A percentile compares a stretch with the other conserved stretches of the same genome.
Evolutionary conservation across 163 green algal genomes (phyloP).

Genomic region (Trebouxiophyceae sp.): DNA sequence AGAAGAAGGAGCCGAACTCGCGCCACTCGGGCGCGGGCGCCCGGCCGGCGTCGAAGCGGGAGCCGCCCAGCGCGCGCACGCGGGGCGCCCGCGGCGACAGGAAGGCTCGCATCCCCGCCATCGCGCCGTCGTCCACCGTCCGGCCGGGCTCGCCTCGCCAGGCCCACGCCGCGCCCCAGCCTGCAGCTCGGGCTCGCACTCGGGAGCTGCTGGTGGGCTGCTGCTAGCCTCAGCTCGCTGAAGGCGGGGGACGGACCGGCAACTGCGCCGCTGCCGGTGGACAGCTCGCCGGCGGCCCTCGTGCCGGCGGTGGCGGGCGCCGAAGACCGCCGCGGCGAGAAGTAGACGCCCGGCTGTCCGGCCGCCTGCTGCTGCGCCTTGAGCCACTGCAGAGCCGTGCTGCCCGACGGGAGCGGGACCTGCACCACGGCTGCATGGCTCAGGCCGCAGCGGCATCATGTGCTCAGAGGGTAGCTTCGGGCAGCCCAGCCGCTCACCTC

Average conservation of each 20-base stretch:
- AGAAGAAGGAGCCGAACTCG: conserved; percentile 76
- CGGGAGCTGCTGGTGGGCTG: too few species aligned
- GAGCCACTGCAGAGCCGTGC: conserved; percentile 40
- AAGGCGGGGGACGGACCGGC: conserved; percentile 25
- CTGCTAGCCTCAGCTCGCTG: too few species aligned
- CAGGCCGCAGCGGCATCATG: too few species aligned
- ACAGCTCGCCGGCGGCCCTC: conserved; percentile 31
- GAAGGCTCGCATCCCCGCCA: conserved; percentile 63
- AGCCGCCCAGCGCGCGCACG: conserved; percentile 68
- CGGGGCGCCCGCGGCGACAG: conserved; percentile 39
- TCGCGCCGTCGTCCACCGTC: conserved; percentile 24
- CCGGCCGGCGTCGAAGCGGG: conserved; percentile 58
- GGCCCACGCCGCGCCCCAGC: conserved; percentile 66
- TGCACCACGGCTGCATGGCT: too few species aligned
- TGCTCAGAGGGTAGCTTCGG: neutral
- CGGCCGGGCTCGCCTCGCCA: conserved; percentile 55
- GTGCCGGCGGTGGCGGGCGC: conserved; percentile 53
- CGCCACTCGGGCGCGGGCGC: conserved; percentile 62
- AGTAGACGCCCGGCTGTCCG: conserved; percentile 59
- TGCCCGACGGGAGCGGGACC: conserved; percentile 49
- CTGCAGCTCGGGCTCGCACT: conserved; percentile 9
- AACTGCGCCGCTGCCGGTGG: conserved; percentile 38
- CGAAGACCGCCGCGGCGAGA: conserved; percentile 61
- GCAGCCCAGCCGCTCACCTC: neutral
- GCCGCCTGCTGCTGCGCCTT: conserved; percentile 27